A percentile compares a stretch with the other conserved stretches of the same genome.
Conservation (phyloP, 2,329 filamentous ascomycete genomes). For the Sclerotinia minor region DNA sequence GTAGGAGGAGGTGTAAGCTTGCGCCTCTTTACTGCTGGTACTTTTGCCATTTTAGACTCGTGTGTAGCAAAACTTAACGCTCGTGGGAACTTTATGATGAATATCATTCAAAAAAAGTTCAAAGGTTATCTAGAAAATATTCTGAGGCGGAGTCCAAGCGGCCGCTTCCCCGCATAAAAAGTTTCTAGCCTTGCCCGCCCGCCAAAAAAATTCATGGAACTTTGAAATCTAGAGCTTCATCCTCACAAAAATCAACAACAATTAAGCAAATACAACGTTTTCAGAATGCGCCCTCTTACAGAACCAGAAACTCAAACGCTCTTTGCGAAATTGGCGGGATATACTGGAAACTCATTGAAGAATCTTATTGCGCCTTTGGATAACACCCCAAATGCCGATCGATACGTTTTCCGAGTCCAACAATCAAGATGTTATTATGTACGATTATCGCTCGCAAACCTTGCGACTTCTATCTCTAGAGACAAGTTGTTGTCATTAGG, state of each 20-base stretch:
- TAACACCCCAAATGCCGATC: constrained; percentile 66
- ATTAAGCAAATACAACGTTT: constrained; percentile 16
- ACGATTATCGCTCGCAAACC: constrained; percentile 82
- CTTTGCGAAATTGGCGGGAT: constrained; percentile 91
- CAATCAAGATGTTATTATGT: constrained; percentile 89
- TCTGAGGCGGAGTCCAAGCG: constrained; percentile 28
- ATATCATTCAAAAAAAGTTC: constrained; percentile 23
- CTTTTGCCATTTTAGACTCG: constrained; percentile 36
- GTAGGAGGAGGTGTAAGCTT: constrained; percentile 56
- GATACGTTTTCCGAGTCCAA: constrained; percentile 83
- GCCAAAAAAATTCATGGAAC: constrained; percentile 34
- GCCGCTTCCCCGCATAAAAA: constrained; percentile 16
- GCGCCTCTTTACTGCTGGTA: constrained; percentile 53
- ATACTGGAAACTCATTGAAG: constrained; percentile 83
- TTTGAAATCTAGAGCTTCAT: constrained; percentile 23
- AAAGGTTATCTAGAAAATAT: constrained; percentile 22
- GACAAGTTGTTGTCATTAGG: constrained; percentile 84
- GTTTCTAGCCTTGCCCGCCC: constrained; percentile 25
- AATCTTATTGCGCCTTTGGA: constrained; percentile 76
- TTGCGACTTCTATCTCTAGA: constrained; percentile 82
- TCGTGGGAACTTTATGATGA: constrained; percentile 22
- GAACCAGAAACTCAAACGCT: constrained; percentile 78
- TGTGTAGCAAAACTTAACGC: constrained; percentile 22
- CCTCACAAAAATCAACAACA: constrained; percentile 16
- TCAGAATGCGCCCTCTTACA: constrained; percentile 74